Evolutionary conservation across 2,329 filamentous ascomycete species (phyloP).

Genomic region (Davidsoniella eucalypti): DNA sequence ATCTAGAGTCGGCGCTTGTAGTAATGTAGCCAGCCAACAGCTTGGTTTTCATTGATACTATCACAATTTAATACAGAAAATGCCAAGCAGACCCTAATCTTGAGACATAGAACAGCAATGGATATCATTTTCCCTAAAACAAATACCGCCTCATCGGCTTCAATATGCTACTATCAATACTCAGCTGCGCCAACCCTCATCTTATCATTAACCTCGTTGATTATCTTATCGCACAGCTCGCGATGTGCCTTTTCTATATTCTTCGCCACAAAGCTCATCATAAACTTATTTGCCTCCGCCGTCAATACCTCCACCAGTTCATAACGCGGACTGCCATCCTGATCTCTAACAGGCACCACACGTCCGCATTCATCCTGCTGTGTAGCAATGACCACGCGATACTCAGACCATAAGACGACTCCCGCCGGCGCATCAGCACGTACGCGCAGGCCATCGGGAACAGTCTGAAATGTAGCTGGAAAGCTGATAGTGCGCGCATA

Average conservation of each 20-base stretch:
- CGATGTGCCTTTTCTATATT: slow-evolving; percentile 19
- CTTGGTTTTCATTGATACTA: neutral
- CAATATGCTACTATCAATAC: neutral
- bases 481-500: slow-evolving; percentile 25
- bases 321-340: slow-evolving; percentile 17
- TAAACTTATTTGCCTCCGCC: slow-evolving; percentile 21
- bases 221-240: slow-evolving; percentile 19
- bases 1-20: slow-evolving; percentile 12
- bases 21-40: neutral
- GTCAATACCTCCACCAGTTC: slow-evolving; percentile 21
- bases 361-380: neutral
- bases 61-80: neutral
- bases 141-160: too few species aligned
- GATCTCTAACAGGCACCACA: slow-evolving; percentile 6
- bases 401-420: slow-evolving; percentile 26
- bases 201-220: slow-evolving; percentile 18
- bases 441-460: slow-evolving; percentile 25
- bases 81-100: too few species aligned
- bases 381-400: slow-evolving; percentile 11
- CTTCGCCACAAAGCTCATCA: slow-evolving; percentile 22
- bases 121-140: neutral
- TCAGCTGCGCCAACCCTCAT: neutral
- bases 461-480: slow-evolving; percentile 28
- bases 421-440: slow-evolving; percentile 27
- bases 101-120: neutral